Evolutionary conservation across 2,329 filamentous ascomycete species (phyloP).

Genomic region (Ophiostoma sp.): DNA sequence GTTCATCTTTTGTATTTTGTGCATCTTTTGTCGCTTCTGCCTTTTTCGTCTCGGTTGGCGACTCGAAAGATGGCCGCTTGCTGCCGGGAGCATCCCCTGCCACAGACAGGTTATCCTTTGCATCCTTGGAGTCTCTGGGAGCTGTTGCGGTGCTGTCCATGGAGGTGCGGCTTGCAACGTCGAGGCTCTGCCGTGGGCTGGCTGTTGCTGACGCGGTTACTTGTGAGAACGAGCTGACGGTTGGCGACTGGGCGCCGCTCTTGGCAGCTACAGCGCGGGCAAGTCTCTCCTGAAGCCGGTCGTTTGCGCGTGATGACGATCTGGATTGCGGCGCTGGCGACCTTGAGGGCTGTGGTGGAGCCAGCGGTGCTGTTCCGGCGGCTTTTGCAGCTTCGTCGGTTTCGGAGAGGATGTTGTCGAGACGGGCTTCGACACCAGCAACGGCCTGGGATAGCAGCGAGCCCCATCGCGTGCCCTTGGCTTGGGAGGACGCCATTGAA

Average conservation of each 20-base stretch:
- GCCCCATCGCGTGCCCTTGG: conserved; percentile 61
- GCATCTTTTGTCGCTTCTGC: not conserved
- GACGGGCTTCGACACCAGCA: conserved; percentile 83
- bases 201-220: conserved; percentile 39
- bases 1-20: not conserved
- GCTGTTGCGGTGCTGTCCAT: conserved; percentile 30
- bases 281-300: conserved; percentile 81
- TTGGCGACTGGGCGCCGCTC: conserved; percentile 35
- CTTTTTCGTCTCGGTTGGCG: not conserved
- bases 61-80: conserved; percentile 22
- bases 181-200: conserved; percentile 41
- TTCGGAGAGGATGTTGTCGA: conserved; percentile 87
- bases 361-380: not conserved
- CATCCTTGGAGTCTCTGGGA: conserved; percentile 10
- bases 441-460: conserved; percentile 84
- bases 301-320: conserved; percentile 60
- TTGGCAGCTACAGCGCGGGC: conserved; percentile 81
- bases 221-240: conserved; percentile 31
- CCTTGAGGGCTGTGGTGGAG: conserved; percentile 26
- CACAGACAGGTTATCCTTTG: not conserved
- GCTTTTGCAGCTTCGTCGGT: conserved; percentile 48
- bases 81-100: conserved; percentile 22
- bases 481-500: conserved; percentile 28
- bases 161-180: conserved; percentile 33
- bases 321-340: conserved; percentile 55